Conservation (phyloP, 495 filamentous ascomycete genomes). For the Penicillium daleae region DNA sequence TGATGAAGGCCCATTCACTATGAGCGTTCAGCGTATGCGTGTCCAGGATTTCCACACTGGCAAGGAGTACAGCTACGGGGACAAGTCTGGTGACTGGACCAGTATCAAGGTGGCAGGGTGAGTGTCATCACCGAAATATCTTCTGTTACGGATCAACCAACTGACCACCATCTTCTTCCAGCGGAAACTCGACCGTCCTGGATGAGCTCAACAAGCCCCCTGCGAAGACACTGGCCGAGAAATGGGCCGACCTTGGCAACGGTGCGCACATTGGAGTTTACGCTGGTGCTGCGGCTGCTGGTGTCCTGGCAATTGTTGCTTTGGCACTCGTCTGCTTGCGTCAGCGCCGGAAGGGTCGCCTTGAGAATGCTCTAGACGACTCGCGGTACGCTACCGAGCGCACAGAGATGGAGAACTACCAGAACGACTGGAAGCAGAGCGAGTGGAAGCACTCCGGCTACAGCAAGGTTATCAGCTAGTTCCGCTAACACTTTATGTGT, state of each 20-base stretch:
- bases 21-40: constrained; percentile 60
- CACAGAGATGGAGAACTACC: constrained; percentile 63
- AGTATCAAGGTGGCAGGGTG: constrained; percentile 55
- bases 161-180: constrained; percentile 7
- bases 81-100: constrained; percentile 36
- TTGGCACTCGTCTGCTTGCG: constrained; percentile 65
- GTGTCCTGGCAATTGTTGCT: constrained; percentile 51
- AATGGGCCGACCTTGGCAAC: constrained; percentile 59
- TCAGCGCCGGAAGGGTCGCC: constrained; percentile 66
- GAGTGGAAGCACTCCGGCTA: constrained; percentile 47
- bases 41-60: constrained; percentile 45
- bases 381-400: constrained; percentile 61
- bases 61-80: constrained; percentile 43
- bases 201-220: constrained; percentile 34
- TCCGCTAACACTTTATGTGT: neutral
- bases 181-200: constrained; percentile 62
- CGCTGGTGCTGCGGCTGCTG: constrained; percentile 51
- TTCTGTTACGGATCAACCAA: neutral
- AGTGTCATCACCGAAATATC: constrained; percentile 28
- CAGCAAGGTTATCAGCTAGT: constrained; percentile 36
- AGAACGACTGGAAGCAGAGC: constrained; percentile 45
- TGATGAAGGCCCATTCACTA: constrained; percentile 66
- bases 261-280: constrained; percentile 64
- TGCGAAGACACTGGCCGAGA: constrained; percentile 53
- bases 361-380: constrained; percentile 61